Percentiles rank a stretch among this genome's conserved stretches.
Evolutionary conservation across 352 stramenopile genomes (phyloP).

Genomic region (Phytophthora litchii): DNA sequence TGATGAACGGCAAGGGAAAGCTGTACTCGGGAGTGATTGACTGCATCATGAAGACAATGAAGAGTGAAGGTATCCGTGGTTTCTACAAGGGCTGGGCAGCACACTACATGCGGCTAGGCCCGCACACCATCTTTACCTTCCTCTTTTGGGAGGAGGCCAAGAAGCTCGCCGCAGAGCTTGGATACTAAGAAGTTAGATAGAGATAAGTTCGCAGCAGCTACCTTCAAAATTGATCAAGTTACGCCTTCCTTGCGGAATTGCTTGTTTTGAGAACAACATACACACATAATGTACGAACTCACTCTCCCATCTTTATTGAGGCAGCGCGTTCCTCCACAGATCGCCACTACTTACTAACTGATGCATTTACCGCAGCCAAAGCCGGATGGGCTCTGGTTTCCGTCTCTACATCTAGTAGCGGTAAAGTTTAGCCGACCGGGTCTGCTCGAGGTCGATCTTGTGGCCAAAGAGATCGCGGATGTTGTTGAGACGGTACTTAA

Average conservation of each 20-base stretch:
- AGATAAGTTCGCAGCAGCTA: slow-evolving; percentile 14
- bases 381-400: slow-evolving; percentile 6
- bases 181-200: slow-evolving; percentile 54
- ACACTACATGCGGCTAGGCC: slow-evolving; percentile 87
- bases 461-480: slow-evolving; percentile 99
- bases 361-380: slow-evolving; percentile 19
- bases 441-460: slow-evolving; percentile 98
- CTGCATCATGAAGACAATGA: slow-evolving; percentile 82
- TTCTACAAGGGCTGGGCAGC: slow-evolving; percentile 90
- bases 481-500: slow-evolving; percentile 99
- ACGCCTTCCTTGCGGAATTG: neutral
- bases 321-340: slow-evolving; percentile 18
- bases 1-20: slow-evolving; percentile 85
- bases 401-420: slow-evolving; percentile 61
- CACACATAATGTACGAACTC: slow-evolving; percentile 3
- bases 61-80: slow-evolving; percentile 72
- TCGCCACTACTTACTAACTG: slow-evolving; percentile 24
- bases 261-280: neutral
- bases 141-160: slow-evolving; percentile 89
- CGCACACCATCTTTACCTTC: slow-evolving; percentile 89
- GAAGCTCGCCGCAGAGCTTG: slow-evolving; percentile 61
- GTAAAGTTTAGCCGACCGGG: slow-evolving; percentile 91
- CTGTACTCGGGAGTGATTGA: slow-evolving; percentile 80
- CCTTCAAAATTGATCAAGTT: slow-evolving; percentile 15
- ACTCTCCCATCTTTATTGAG: slow-evolving; percentile 28